Evolutionary conservation across 164 flowering plant genomes (phyloP), one percentile per base, ranked within the genome.

Genomic region (Umbellularia californica): DNA sequence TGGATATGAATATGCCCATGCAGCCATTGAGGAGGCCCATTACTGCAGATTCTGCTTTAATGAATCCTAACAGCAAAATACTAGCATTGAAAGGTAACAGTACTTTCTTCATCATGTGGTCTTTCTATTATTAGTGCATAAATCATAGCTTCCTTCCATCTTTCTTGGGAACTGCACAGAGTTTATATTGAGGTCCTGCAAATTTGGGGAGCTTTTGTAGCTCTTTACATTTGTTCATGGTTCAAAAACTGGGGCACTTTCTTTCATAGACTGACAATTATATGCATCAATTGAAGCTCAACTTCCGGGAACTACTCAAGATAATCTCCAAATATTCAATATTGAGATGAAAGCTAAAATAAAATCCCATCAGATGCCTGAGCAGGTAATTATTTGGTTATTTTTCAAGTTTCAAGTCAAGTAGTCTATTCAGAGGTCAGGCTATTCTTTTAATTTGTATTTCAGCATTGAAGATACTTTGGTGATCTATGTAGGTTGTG

Each of bases 21-120:
- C 99, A 96, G 82, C 99, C 99, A 10, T 81, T 96, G 83, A 88
- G 99, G 78, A 84, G 99, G 81, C 99, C 99, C 4, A 96, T 96
- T 28, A 96, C 97, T 22, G 99, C 99, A 4, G 99, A 96, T 70
- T 96, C 98, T 0, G 99, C 99, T 7, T 87, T 96, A 71, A 96
- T 96, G 99, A 94, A 96, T 76, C 99, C 99, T 1, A 91, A 90
- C 80, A 77, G 92, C 27, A 88, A 92, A 82, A 94, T 96, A 58
- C 91, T 96, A 72, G 99, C 99, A 52, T 81, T 96, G 50, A 96
- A 96, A 91, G 99, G 99, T 96, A 35, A 5, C 69, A 2, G 5
- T 67, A 28, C 23, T 1, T 50, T 41, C 19, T 41, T 19, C 41
- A 41, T 67, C 47, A 41, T n/a, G 27, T n/a, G 28, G 47, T 30